A percentile compares a stretch with the other conserved stretches of the same genome.
These are phyloP conservation scores for Aspergillus calidoustus DNA, from an alignment of 2,329 filamentous ascomycete species.

Conservation along the genomic window DNA sequence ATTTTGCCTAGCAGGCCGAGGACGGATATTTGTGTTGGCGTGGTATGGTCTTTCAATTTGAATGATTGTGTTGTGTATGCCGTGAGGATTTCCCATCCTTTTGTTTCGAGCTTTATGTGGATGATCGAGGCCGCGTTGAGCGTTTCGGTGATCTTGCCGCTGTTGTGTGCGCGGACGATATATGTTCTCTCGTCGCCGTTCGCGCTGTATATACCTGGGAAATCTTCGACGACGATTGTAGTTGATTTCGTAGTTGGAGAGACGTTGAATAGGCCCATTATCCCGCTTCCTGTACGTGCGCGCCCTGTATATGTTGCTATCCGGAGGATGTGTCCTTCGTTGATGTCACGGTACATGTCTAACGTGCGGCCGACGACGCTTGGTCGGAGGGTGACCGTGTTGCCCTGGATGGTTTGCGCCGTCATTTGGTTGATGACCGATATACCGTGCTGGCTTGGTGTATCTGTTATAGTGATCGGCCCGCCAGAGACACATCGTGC, in stretches of 20 bases:
- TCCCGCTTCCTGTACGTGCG: slow-evolving; percentile 70
- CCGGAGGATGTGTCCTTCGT: slow-evolving; percentile 74
- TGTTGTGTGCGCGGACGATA: slow-evolving; percentile 73
- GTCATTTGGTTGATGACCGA: slow-evolving; percentile 80
- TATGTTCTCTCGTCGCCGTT: slow-evolving; percentile 56
- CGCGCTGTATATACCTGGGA: slow-evolving; percentile 69
- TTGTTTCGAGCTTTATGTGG: slow-evolving; percentile 63
- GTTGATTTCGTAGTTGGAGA: slow-evolving; percentile 66
- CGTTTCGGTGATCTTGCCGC: slow-evolving; percentile 60
- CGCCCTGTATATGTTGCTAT: slow-evolving; percentile 77
- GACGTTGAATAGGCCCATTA: slow-evolving; percentile 86
- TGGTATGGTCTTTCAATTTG: slow-evolving; percentile 31
- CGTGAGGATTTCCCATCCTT: slow-evolving; percentile 80
- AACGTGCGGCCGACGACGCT: slow-evolving; percentile 73
- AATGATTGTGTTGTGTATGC: slow-evolving; percentile 71
- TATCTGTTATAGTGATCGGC: slow-evolving; percentile 92
- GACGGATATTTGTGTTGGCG: slow-evolving; percentile 59
- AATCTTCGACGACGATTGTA: slow-evolving; percentile 70
- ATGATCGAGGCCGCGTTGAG: slow-evolving; percentile 57
- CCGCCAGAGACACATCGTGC: slow-evolving; percentile 88
- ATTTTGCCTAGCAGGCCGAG: slow-evolving; percentile 86
- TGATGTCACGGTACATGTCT: slow-evolving; percentile 75
- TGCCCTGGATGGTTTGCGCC: slow-evolving; percentile 70
- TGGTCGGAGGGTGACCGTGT: slow-evolving; percentile 80
- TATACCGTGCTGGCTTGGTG: slow-evolving; percentile 79